Evolutionary conservation across 306 rosid species (phyloP).

Genomic region (Mimosa pudica): DNA sequence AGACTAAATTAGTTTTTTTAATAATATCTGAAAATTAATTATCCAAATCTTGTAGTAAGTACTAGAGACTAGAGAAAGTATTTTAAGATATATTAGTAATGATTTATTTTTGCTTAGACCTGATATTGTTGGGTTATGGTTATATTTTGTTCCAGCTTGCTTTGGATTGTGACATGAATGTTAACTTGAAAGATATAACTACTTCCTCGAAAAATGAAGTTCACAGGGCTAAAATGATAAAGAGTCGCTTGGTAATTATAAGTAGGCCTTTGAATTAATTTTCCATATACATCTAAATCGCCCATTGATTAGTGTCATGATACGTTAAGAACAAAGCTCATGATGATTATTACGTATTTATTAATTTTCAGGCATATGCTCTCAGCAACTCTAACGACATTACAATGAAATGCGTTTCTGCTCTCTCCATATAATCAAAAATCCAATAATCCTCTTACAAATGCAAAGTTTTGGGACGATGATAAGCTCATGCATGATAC

Average conservation of each 20-base stretch:
- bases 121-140: neutral
- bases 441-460: neutral
- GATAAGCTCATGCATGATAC: neutral
- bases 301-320: neutral
- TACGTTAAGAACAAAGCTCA: neutral
- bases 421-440: slow-evolving; percentile 33
- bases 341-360: neutral
- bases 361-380: slow-evolving; percentile 41
- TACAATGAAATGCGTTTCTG: slow-evolving; percentile 42
- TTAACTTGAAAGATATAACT: slow-evolving; percentile 36
- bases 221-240: slow-evolving; percentile 16
- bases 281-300: neutral
- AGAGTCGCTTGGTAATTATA: slow-evolving; percentile 37
- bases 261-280: no score
- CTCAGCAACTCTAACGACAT: slow-evolving; percentile 28
- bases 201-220: slow-evolving; percentile 34
- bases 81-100: no score
- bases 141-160: slow-evolving; percentile 39
- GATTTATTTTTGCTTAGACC: neutral
- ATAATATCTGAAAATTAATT: no score
- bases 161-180: slow-evolving; percentile 48
- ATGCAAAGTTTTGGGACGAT: slow-evolving; percentile 4
- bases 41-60: no score
- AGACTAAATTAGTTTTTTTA: no score
- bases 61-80: no score